Percentiles rank a stretch among this genome's conserved stretches.
These are phyloP conservation scores for Candida hispaniensis DNA, from an alignment of 805 yeast genomes.

Conservation along the genomic window DNA sequence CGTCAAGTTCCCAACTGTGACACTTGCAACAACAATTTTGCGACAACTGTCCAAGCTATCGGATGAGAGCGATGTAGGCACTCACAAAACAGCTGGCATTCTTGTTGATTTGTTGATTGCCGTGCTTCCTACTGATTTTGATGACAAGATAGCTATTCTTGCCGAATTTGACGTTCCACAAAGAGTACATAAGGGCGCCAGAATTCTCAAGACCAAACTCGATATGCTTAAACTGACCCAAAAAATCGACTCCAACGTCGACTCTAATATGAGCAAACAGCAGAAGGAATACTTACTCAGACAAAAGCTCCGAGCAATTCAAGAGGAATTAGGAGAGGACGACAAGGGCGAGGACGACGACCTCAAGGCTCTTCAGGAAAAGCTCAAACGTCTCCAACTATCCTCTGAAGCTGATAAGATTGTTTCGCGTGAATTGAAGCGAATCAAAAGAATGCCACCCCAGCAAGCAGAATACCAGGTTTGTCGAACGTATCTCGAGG, in stretches of 20 bases:
- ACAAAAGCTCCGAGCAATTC: conserved; percentile 22
- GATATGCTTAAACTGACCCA: conserved; percentile 16
- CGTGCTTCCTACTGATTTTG: conserved; percentile 27
- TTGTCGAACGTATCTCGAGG: conserved; percentile 33
- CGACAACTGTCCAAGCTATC: conserved; percentile 16
- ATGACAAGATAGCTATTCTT: conserved; percentile 26
- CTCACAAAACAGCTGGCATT: conserved; percentile 23
- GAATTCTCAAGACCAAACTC: conserved; percentile 16
- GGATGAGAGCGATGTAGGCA: conserved; percentile 1
- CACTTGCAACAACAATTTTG: conserved; percentile 17
- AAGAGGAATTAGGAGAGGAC: conserved; percentile 22
- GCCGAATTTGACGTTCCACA: conserved; percentile 23
- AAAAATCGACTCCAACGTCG: conserved; percentile 14
- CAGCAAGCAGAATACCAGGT: conserved; percentile 36
- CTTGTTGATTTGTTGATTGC: conserved; percentile 31
- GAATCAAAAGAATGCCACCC: conserved; percentile 32
- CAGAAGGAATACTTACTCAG: conserved; percentile 26
- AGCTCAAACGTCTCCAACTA: conserved; percentile 23
- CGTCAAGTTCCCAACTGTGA: conserved; percentile 3
- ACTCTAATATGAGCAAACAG: conserved; percentile 19
- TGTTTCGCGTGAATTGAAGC: conserved; percentile 31
- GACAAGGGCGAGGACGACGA: conserved; percentile 30
- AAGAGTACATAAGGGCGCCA: conserved; percentile 24
- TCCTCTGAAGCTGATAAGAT: conserved; percentile 30
- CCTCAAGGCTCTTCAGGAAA: conserved; percentile 24